phyloP scores from a whole-genome alignment of 352 stramenopile genomes.

The Aphanomyces cochlioides region DNA sequence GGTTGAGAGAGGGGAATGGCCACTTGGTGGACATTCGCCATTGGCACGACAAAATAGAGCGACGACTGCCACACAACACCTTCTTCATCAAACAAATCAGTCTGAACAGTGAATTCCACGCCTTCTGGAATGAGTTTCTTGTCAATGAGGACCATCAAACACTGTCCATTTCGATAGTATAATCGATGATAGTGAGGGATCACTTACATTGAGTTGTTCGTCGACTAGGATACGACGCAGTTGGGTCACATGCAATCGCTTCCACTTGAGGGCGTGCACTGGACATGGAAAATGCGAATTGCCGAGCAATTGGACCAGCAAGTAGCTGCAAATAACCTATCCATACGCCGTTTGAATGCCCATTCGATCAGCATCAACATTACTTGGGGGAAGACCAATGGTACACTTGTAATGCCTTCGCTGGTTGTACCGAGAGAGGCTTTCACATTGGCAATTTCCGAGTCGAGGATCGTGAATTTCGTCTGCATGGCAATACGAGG shows the following conservation, averaged over 20 bases:
- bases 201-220: slow-evolving; percentile 40
- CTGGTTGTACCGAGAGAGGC: slow-evolving; percentile 69
- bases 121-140: slow-evolving; percentile 66
- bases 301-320: slow-evolving; percentile 72
- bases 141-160: slow-evolving; percentile 68
- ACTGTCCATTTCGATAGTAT: slow-evolving; percentile 38
- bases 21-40: not conserved
- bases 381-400: slow-evolving; percentile 71
- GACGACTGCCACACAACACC: slow-evolving; percentile 75
- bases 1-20: slow-evolving; percentile 12
- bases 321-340: slow-evolving; percentile 51
- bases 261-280: slow-evolving; percentile 48
- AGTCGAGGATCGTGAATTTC: slow-evolving; percentile 60
- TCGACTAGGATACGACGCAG: slow-evolving; percentile 49
- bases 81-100: slow-evolving; percentile 65
- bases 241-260: slow-evolving; percentile 73
- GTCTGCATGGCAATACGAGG: slow-evolving; percentile 73
- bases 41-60: slow-evolving; percentile 51
- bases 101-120: slow-evolving; percentile 73
- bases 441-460: slow-evolving; percentile 77
- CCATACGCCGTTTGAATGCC: too few species aligned
- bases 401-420: slow-evolving; percentile 55
- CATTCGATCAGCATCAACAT: too few species aligned
- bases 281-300: slow-evolving; percentile 78
- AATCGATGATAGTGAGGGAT: not conserved